Percentiles rank a stretch among this genome's conserved stretches.
Evolutionary conservation across 768 basidiomycete species (phyloP).

Genomic region (Xerocomellus intermedius): DNA sequence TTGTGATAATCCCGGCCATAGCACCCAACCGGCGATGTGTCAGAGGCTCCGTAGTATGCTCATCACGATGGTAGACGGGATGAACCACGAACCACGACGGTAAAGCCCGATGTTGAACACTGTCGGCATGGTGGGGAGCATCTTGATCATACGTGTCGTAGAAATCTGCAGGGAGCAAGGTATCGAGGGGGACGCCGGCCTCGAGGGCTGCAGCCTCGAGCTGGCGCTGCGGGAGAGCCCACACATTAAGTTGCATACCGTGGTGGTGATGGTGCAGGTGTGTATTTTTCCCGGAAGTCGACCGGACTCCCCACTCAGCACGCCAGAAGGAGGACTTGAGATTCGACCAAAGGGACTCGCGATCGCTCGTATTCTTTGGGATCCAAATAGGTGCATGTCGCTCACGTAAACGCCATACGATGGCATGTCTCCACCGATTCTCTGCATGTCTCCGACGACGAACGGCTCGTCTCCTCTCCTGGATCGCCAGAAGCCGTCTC

Average conservation of each 20-base stretch:
- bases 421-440: conserved; percentile 55
- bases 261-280: conserved; percentile 25
- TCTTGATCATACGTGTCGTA: conserved; percentile 18
- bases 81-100: conserved; percentile 21
- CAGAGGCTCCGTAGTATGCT: conserved; percentile 30
- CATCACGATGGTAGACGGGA: conserved; percentile 18
- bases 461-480: conserved; percentile 43
- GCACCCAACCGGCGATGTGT: conserved; percentile 58
- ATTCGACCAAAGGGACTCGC: conserved; percentile 8
- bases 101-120: not conserved
- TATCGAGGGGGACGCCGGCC: conserved; percentile 58
- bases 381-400: conserved; percentile 55
- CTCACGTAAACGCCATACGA: conserved; percentile 62
- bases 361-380: conserved; percentile 28
- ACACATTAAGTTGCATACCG: conserved; percentile 62
- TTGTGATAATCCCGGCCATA: conserved; percentile 56
- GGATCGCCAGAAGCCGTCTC: conserved; percentile 48
- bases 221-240: conserved; percentile 53
- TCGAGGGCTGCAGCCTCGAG: conserved; percentile 65
- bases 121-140: not conserved
- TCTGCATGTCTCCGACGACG: conserved; percentile 45
- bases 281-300: conserved; percentile 1
- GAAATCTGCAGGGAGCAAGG: conserved; percentile 45
- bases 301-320: conserved; percentile 7
- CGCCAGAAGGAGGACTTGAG: conserved; percentile 9